Base-by-base conservation (phyloP, 1,284 basidiomycete genomes). In the Ganoderma resinaceum region DNA sequence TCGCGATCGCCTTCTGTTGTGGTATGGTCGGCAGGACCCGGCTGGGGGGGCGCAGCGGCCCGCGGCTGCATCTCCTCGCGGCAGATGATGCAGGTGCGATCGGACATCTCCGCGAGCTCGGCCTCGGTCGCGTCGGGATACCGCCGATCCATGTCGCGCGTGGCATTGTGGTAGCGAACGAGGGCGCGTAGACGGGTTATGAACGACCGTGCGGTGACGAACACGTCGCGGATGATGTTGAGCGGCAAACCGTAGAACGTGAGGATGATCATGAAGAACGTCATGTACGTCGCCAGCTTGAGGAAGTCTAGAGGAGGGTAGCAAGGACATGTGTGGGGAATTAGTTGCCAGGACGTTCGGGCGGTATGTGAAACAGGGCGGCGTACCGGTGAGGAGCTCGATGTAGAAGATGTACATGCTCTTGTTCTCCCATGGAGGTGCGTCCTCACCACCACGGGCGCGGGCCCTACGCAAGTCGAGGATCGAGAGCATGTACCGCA, bases 341-440 rank as follows among this genome's bases (percentile, higher is more conserved):
- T 23, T 23, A 23, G n/a, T 16, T n/a, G n/a, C n/a, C n/a, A 26
- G 35, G 20, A 23, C 12, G 57, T 9, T 3, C 1, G 20, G 18
- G 33, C 11, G 7, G 8, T 12, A n/a, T 23, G 5, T 59, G 20
- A 11, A 33, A 29, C 7, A 20, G 3, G 33, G 57, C n/a, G 57
- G 60, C 62, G 65, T 74, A 95, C 95, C 95, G 61, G 96, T 97
- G n/a, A 87, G 85, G 55, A 99, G 83, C 76, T 99, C 97, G 72
- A 99, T 91, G 78, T 98, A 98, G 83, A 98, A 98, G 18, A 95
- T 85, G 84, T 92, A 97, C 90, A 98, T 97, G 83, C 95, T 97
- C 85, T 99, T 99, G 76, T 94, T 92, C 80, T 99, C 97, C 98
- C 97, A 99, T 60, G 92, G 89, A 67, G 95, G 94, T 0, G 95